Conservation (phyloP, 2,329 filamentous ascomycete species). For the Chaetomium sp. region DNA sequence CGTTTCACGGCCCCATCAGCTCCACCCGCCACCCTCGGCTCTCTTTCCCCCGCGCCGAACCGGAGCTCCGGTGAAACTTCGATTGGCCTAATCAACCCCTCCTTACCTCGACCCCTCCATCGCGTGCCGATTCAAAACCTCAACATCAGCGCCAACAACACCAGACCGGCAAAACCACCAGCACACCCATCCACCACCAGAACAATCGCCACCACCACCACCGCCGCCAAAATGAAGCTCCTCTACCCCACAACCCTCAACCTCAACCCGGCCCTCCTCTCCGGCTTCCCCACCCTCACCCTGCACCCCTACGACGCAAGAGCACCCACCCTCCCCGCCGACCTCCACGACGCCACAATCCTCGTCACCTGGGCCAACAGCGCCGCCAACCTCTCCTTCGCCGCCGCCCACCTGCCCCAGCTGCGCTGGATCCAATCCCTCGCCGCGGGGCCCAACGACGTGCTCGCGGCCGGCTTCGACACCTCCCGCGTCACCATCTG, state of each 20-base stretch:
- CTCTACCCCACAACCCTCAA: slow-evolving; percentile 66
- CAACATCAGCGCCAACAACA: neutral
- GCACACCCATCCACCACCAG: neutral
- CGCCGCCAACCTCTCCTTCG: slow-evolving; percentile 59
- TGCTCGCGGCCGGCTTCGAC: slow-evolving; percentile 63
- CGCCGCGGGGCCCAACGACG: slow-evolving; percentile 67
- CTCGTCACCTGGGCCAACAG: slow-evolving; percentile 66
- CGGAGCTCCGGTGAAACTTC: neutral
- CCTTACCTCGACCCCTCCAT: neutral
- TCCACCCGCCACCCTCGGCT: slow-evolving; percentile 9
- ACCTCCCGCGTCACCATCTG: slow-evolving; percentile 53
- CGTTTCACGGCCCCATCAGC: neutral
- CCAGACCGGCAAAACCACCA: neutral
- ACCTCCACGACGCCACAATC: slow-evolving; percentile 60
- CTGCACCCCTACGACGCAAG: slow-evolving; percentile 64
- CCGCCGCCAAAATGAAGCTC: slow-evolving; percentile 56
- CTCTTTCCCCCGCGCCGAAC: slow-evolving; percentile 6
- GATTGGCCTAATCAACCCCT: neutral
- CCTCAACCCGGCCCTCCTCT: slow-evolving; percentile 56
- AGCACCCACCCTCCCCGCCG: slow-evolving; percentile 53
- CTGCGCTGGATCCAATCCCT: slow-evolving; percentile 65
- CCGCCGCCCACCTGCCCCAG: slow-evolving; percentile 53
- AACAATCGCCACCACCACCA: neutral
- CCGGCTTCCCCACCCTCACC: slow-evolving; percentile 57
- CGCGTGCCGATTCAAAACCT: neutral